Percentiles rank a stretch among this genome's conserved stretches.
phyloP scores from a whole-genome alignment of 2,329 filamentous ascomycete species.

The Chalaropsis thielavioides region DNA sequence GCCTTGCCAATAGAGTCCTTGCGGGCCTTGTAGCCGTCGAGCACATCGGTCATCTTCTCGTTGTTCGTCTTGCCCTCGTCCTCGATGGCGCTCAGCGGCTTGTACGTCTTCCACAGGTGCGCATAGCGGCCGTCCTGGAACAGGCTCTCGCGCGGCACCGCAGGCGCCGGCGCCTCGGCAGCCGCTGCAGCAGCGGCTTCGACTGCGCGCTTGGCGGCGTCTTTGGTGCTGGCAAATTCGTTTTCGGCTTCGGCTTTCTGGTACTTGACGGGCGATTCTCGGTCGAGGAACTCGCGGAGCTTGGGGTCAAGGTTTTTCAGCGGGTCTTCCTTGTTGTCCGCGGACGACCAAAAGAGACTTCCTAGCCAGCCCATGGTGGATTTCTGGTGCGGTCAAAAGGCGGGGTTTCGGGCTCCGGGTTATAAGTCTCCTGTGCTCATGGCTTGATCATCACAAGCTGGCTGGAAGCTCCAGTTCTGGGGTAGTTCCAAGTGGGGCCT shows the following conservation, averaged over 20 bases:
- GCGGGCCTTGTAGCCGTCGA: slow-evolving; percentile 73
- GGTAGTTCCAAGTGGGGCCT: not conserved
- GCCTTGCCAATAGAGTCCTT: slow-evolving; percentile 63
- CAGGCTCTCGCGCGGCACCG: slow-evolving; percentile 36
- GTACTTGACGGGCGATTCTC: slow-evolving; percentile 66
- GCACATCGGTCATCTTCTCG: slow-evolving; percentile 64
- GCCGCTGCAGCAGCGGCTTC: slow-evolving; percentile 13
- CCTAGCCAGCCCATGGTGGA: slow-evolving; percentile 43
- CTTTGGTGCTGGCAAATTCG: slow-evolving; percentile 9
- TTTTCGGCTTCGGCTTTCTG: slow-evolving; percentile 22
- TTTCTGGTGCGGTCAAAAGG: not conserved
- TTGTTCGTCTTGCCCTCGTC: slow-evolving; percentile 56
- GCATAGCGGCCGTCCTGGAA: slow-evolving; percentile 54
- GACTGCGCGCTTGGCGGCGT: slow-evolving; percentile 20
- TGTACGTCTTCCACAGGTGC: slow-evolving; percentile 86
- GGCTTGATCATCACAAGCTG: not conserved
- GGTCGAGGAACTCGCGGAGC: slow-evolving; percentile 69
- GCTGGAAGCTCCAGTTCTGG: not conserved
- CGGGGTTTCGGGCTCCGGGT: not conserved
- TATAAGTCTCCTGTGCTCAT: not conserved
- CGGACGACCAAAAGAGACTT: slow-evolving; percentile 34
- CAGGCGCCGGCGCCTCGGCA: slow-evolving; percentile 19
- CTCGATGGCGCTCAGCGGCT: slow-evolving; percentile 55
- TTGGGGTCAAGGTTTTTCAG: slow-evolving; percentile 66
- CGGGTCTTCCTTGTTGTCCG: slow-evolving; percentile 36